These are phyloP conservation scores for Suhomyces xylopsoci DNA, from an alignment of 805 yeast species.

Conservation along the genomic window DNA sequence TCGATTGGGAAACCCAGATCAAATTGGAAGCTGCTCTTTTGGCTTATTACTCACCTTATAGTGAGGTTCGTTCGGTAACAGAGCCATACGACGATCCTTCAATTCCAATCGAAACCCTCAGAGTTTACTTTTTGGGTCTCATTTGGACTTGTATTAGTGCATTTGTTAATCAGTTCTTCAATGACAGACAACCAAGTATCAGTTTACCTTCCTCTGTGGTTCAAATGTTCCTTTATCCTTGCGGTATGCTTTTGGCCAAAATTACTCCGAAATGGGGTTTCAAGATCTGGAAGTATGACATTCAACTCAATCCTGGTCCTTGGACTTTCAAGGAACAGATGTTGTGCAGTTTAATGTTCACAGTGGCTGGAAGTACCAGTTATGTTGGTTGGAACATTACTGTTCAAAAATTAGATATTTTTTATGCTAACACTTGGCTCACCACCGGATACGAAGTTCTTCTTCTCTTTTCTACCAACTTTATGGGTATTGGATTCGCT, in stretches of 20 bases:
- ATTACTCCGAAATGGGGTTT: slow-evolving; percentile 15
- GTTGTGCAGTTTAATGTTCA: slow-evolving; percentile 5
- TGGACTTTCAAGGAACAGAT: slow-evolving; percentile 13
- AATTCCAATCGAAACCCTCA: slow-evolving; percentile 33
- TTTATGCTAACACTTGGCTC: slow-evolving; percentile 14
- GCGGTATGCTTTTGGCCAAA: slow-evolving; percentile 11
- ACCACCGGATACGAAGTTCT: slow-evolving; percentile 14
- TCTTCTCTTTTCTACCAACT: slow-evolving; percentile 12
- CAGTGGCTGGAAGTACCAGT: slow-evolving; percentile 31
- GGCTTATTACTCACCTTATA: slow-evolving; percentile 29
- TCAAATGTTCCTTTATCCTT: slow-evolving; percentile 17
- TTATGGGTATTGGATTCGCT: slow-evolving; percentile 17
- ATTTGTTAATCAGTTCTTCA: slow-evolving; percentile 15
- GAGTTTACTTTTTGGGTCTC: slow-evolving; percentile 22
- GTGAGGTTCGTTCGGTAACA: slow-evolving; percentile 32
- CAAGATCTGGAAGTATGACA: slow-evolving; percentile 15
- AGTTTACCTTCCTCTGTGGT: slow-evolving; percentile 12
- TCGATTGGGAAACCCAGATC: slow-evolving; percentile 18
- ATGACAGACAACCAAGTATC: slow-evolving; percentile 15
- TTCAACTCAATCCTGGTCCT: slow-evolving; percentile 29
- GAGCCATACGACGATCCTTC: slow-evolving; percentile 22
- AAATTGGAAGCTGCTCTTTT: slow-evolving; percentile 18
- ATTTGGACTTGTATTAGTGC: slow-evolving; percentile 16
- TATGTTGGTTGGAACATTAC: slow-evolving; percentile 13
- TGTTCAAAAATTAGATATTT: slow-evolving; percentile 9